A percentile compares a stretch with the other conserved stretches of the same genome.
Conservation (phyloP, 257 asterid genomes). For the Gynochthodes officinalis region DNA sequence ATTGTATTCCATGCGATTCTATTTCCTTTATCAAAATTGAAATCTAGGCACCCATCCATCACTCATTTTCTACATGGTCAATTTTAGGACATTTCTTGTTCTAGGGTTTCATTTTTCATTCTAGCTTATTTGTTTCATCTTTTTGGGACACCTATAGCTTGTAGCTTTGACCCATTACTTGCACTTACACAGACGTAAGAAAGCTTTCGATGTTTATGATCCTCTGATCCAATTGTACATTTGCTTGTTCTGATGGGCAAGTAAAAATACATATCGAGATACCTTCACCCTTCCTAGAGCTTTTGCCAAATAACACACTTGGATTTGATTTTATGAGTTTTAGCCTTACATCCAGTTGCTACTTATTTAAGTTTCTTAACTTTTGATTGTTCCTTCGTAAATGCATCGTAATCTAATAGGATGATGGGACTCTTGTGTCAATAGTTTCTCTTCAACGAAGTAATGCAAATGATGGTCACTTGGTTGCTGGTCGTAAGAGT, state of each 20-base stretch:
- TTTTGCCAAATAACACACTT: background rate
- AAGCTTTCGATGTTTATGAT: background rate
- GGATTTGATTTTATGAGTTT: background rate
- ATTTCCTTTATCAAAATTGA: too few species aligned
- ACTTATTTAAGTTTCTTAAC: background rate
- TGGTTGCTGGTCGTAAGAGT: constrained; percentile 97
- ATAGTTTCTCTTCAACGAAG: constrained; percentile 90
- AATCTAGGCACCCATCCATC: too few species aligned
- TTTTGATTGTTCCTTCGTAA: constrained; percentile 18
- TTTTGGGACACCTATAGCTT: background rate
- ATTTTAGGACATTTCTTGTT: too few species aligned
- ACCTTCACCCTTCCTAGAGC: background rate
- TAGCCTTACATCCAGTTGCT: background rate
- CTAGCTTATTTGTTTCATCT: background rate
- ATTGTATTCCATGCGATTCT: too few species aligned
- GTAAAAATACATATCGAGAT: too few species aligned
- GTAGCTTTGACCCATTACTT: background rate
- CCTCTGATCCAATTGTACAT: background rate
- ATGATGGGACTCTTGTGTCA: constrained; percentile 94
- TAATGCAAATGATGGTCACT: constrained; percentile 78
- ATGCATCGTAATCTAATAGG: constrained; percentile 43
- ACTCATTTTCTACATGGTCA: too few species aligned
- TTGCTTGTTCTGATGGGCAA: background rate
- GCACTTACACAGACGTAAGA: background rate
- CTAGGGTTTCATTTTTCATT: too few species aligned